Evolutionary conservation across 495 filamentous ascomycete species (phyloP), one percentile per base, ranked within the genome.

Genomic region (Delitschia confertaspora): DNA sequence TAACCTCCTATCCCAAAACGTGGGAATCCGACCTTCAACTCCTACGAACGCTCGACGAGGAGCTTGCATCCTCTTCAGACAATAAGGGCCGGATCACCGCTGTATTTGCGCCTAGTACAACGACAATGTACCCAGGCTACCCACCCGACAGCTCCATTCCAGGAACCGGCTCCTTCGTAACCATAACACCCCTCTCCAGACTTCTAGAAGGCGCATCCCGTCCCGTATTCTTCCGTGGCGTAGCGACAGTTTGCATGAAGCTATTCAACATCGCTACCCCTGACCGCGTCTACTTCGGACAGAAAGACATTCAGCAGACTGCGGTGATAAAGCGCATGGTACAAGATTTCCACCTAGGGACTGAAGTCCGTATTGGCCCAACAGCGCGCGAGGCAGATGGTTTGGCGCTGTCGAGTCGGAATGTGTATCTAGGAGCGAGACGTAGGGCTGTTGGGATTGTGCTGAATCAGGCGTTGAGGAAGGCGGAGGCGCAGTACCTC

Each of bases 241-340:
- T 98, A 18, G 89, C 91, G 19, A 96, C 93, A 8, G 82, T 98
- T 8, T 94, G 87, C 65, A 89, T 87, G 80, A 98, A 98, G 70
- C 66, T 98, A 17, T 91, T 98, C 65, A 96, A 95, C 58, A 85
- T 89, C 35, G 80, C 87, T 27, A 72, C 78, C 51, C 86, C 91
- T 2, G 85, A 93, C 30, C 75, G 76, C 31, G 93, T 88, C 1
- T 99, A 95, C 60, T 95, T 99, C 63, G 91, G 91, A 1, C 93
- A 96, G 65, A 96, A 99, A 66, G 91, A 99, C 56, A 76, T 95
- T 13, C 91, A 99, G 65, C 91, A 99, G 66, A 93, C 86, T 0
- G 83, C 89, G 6, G 74, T 99, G 4, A 84, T 99, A 56, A 76
- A 74, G 60, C 74, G 83, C 6, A 74, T 99, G 77, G 83, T 95